phyloP scores from a whole-genome alignment of 1,139 yeast species.

The Eremothecium coryli region DNA sequence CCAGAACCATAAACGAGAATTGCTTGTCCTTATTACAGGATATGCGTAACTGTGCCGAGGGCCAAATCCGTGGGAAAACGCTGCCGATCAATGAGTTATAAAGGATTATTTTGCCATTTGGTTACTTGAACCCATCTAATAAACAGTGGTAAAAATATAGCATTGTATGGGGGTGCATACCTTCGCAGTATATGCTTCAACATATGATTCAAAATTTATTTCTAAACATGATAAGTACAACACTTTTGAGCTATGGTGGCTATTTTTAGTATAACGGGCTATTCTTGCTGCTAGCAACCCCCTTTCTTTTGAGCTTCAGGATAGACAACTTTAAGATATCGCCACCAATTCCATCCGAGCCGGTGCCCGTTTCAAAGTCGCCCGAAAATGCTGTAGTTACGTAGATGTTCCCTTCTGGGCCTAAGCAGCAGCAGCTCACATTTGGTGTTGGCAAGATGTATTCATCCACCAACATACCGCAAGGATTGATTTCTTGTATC shows the following conservation, averaged over 20 bases:
- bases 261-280: not conserved
- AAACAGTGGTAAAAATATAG: too few relatives aligned
- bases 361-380: conserved; percentile 5
- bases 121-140: too few relatives aligned
- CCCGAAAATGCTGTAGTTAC: conserved; percentile 58
- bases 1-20: conserved; percentile 18
- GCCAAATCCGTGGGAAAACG: conserved; percentile 13
- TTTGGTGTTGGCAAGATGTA: conserved; percentile 48
- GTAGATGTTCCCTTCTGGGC: conserved; percentile 49
- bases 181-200: too few relatives aligned
- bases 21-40: conserved; percentile 15
- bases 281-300: not conserved
- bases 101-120: too few relatives aligned
- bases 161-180: too few relatives aligned
- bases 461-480: conserved; percentile 46
- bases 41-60: conserved; percentile 18
- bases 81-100: conserved; percentile 16
- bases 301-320: not conserved
- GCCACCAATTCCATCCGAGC: conserved; percentile 2
- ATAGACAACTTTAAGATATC: not conserved
- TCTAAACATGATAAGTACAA: too few relatives aligned
- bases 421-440: conserved; percentile 68
- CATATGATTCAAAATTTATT: too few relatives aligned
- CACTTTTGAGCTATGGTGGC: too few relatives aligned
- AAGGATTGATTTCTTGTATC: conserved; percentile 44